phyloP scores from a whole-genome alignment of 2,329 filamentous ascomycete genomes.

The Sordariomycetes sp. region DNA sequence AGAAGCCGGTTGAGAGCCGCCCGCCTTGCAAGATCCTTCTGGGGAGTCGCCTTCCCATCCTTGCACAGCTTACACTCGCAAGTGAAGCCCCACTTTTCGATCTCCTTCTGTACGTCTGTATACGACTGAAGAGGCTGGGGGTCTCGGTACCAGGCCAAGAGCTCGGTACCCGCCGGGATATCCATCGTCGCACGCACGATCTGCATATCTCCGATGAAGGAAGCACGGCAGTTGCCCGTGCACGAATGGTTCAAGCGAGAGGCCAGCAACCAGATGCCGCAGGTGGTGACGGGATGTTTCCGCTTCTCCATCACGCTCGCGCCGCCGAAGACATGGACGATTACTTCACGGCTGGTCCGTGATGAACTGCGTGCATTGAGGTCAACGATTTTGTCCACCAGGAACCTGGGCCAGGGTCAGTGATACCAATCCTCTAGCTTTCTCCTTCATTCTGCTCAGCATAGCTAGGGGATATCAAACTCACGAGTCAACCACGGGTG shows the following conservation, averaged over 20 bases:
- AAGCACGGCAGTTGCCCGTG: conserved; percentile 19
- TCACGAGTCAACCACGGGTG: conserved; percentile 22
- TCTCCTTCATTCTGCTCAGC: too few species aligned
- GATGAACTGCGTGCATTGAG: neutral
- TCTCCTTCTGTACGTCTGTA: neutral
- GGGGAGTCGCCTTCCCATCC: neutral
- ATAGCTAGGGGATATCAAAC: neutral
- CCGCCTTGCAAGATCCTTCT: neutral
- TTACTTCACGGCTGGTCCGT: neutral
- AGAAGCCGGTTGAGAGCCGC: neutral
- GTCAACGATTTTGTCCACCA: neutral
- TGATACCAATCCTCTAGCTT: too few species aligned
- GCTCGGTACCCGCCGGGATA: conserved; percentile 23
- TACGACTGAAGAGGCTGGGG: neutral
- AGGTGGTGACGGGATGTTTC: neutral
- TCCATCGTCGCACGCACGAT: conserved; percentile 25
- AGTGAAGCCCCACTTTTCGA: neutral
- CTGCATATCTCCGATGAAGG: conserved; percentile 32
- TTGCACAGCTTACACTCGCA: neutral
- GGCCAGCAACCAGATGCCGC: conserved; percentile 24
- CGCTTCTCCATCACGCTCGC: neutral
- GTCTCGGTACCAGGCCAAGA: conserved; percentile 19
- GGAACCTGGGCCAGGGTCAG: neutral
- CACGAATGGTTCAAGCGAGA: conserved; percentile 32
- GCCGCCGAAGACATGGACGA: conserved; percentile 17